Base-by-base conservation (phyloP, 495 filamentous ascomycete species). In the Acidomyces sp. region DNA sequence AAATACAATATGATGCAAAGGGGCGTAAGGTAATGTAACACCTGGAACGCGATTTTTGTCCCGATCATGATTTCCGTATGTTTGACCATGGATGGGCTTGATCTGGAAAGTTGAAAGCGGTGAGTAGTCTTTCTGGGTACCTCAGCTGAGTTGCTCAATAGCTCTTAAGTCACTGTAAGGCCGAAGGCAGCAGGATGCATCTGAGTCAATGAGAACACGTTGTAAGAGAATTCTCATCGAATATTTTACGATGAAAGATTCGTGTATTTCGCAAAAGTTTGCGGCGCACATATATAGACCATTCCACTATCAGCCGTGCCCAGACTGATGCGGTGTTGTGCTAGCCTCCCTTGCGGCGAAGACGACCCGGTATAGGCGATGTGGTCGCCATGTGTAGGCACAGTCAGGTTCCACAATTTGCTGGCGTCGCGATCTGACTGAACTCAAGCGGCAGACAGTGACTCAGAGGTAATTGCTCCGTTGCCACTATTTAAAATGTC, bases 21-120 rank as follows among this genome's bases (percentile, higher is more conserved):
- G 9, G 46, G 46, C 4, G 41, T 24, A 5, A 30, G 12, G 18
- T 49, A 49, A 25, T 49, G 41, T 10, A 49, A 25, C 5, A 24
- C 22, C 32, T 36, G 34, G 7, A 49, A 32, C 4, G 41, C 41
- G 3, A 29, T 13, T 29, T 4, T 15, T 10, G 32, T 34, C 32
- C 32, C 11, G 18, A 7, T 9, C 9, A 12, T 7, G 9, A 17
- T 16, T 16, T 9, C 15, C 7, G 26, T 29, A 29, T 29, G 26
- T 29, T 29, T 9, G 26, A 13, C 9, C 9, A 9, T 13, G 9
- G 13, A 29, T 29, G 26, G 9, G 9, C 13, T 29, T 13, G 26
- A 9, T 29, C 26, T 9, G 26, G 9, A 9, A 9, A 9, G 26
- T 13, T 9, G 9, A 29, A 9, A 13, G 26, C 9, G 26, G 26